These are phyloP conservation scores for Akanthomyces muscarius DNA, from an alignment of 2,329 filamentous ascomycete species.

Conservation along the genomic window DNA sequence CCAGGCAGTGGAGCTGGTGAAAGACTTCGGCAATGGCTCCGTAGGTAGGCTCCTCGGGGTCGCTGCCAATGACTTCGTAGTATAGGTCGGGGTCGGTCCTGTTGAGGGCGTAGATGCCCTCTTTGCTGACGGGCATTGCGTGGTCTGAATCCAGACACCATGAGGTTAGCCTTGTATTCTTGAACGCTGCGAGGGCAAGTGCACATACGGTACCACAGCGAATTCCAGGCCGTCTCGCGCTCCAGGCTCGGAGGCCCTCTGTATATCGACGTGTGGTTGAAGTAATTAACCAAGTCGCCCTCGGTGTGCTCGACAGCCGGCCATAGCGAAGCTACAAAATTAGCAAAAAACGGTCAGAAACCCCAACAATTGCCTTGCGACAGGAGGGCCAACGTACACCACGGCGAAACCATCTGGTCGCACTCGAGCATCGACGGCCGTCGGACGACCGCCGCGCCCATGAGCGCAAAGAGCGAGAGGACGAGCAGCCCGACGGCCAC, in stretches of 20 bases:
- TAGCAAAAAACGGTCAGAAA: background rate
- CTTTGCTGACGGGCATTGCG: conserved; percentile 11
- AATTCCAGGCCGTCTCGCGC: conserved; percentile 18
- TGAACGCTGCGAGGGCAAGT: background rate
- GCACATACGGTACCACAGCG: conserved; percentile 16
- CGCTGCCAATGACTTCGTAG: conserved; percentile 12
- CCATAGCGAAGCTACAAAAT: conserved; percentile 10
- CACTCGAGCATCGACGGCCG: conserved; percentile 12
- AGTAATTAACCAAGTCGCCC: conserved; percentile 16
- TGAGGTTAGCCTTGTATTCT: background rate
- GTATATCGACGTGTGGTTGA: conserved; percentile 19
- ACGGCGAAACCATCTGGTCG: conserved; percentile 13
- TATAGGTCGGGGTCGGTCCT: conserved; percentile 10
- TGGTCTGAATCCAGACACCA: background rate
- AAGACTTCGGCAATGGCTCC: conserved; percentile 19
- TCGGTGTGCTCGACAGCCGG: conserved; percentile 12
- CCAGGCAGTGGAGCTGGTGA: conserved; percentile 20
- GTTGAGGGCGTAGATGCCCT: conserved; percentile 11
- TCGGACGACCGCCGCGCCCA: conserved; percentile 1
- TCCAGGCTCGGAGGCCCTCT: conserved; percentile 17
- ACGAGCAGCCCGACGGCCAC: background rate
- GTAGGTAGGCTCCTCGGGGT: conserved; percentile 13
- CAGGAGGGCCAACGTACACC: conserved; percentile 3
- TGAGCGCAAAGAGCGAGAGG: conserved; percentile 6
- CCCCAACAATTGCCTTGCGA: background rate